Base-by-base conservation (phyloP, 352 stramenopile genomes). In the Globisporangium barbulae region DNA sequence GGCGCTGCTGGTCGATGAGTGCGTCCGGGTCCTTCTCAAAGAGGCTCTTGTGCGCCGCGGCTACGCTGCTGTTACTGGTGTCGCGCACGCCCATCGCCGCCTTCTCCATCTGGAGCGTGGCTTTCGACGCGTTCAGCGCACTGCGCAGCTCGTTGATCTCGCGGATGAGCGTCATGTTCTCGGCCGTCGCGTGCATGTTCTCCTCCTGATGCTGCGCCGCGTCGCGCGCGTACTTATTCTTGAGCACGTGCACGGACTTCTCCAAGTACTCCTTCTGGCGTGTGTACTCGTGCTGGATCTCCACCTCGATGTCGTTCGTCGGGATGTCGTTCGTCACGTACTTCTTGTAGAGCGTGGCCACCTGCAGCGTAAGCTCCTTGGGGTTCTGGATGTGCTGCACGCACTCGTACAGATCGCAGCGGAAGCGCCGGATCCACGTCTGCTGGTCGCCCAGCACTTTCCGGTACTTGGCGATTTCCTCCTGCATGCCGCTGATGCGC, bases 81-180 rank as follows among this genome's bases (percentile, higher is more conserved):
- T 75, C 71, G 15, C 67, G 57, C 3, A 72, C 64, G 49, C 74
- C 59, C 45, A 74, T 58, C 30, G 74, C 80, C 3, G 85, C 83
- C 13, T 81, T 76, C 61, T 93, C 82, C 74, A 89, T 93, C 65
- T 93, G 85, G 63, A 93, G 71, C 44, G 79, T 84, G n/a, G 75
- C 81, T 56, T 97, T 96, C 8, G 88, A 69, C 17, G 70, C 69
- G 60, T 80, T 75, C 41, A 98, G 76, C 21, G 88, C 74, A 2
- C 74, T 76, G 15, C 94, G 88, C 37, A 98, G 79, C 58, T 94
- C 78, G 65, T 98, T 98, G 60, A 98, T 96, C 74, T 98, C 94
- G 25, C 87, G 85, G 37, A 96, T 98, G 19, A 98, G 84, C 60
- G 90, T 70, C 67, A 97, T 90, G 48, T 95, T 97, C 67, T 98